phyloP scores from a whole-genome alignment of 106 monocot genomes.

The Acanthochlamys bracteata region DNA sequence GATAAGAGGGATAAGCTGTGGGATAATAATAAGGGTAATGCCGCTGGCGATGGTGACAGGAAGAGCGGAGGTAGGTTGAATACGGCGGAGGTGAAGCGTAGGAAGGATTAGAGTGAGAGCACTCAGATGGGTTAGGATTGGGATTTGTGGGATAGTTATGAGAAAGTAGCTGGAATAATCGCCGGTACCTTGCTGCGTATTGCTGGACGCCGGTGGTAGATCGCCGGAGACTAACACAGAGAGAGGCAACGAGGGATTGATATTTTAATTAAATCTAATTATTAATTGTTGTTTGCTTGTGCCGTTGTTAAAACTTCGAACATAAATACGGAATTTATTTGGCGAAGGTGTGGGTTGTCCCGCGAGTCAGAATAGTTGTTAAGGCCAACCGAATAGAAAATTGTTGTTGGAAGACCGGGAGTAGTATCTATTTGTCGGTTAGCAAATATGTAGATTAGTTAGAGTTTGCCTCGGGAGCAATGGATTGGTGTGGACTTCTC shows the following conservation, averaged over 20 bases:
- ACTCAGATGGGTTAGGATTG: conserved; percentile 20
- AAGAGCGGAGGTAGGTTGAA: conserved; percentile 14
- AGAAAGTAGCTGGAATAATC: conserved; percentile 43
- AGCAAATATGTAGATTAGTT: too few relatives aligned
- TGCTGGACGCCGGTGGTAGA: background rate
- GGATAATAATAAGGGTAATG: conserved; percentile 1
- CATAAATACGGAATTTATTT: too few relatives aligned
- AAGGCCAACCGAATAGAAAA: too few relatives aligned
- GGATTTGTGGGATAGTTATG: conserved; percentile 18
- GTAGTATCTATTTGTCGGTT: too few relatives aligned
- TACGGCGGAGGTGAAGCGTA: conserved; percentile 70
- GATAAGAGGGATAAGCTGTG: conserved; percentile 14
- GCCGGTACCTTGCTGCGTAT: conserved; percentile 31
- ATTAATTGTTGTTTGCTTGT: too few relatives aligned
- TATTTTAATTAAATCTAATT: too few relatives aligned
- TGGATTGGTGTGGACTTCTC: too few relatives aligned
- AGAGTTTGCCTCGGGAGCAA: too few relatives aligned
- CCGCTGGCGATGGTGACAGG: conserved; percentile 10
- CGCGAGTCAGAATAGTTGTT: too few relatives aligned
- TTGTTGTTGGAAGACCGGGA: too few relatives aligned
- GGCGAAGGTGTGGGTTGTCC: too few relatives aligned
- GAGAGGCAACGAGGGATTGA: background rate
- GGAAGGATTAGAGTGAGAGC: conserved; percentile 17
- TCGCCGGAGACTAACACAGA: background rate
- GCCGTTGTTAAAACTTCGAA: too few relatives aligned